Percentiles rank a stretch among this genome's conserved stretches.
These are phyloP conservation scores for Exophiala phaeomuriformis DNA, from an alignment of 2,329 filamentous ascomycete species.

Conservation along the genomic window DNA sequence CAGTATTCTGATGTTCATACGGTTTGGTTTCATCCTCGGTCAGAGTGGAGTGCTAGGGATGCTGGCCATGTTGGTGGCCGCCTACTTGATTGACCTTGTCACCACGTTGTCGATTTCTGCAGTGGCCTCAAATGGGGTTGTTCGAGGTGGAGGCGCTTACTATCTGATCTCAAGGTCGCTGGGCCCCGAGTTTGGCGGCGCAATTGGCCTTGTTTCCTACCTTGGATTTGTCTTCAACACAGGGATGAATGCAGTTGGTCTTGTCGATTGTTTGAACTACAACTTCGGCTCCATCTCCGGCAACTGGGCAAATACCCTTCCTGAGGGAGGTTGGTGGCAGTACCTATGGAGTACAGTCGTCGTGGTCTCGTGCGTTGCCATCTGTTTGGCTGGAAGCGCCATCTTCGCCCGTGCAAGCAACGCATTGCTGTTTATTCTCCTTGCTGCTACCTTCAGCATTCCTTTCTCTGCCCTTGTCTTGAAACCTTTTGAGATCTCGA, in stretches of 20 bases:
- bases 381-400: slow-evolving; percentile 72
- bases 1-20: slow-evolving; percentile 86
- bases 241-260: slow-evolving; percentile 76
- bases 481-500: slow-evolving; percentile 58
- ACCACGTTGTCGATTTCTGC: slow-evolving; percentile 81
- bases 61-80: slow-evolving; percentile 63
- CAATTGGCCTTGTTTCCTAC: slow-evolving; percentile 82
- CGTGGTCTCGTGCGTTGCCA: slow-evolving; percentile 61
- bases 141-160: slow-evolving; percentile 79
- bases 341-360: slow-evolving; percentile 70
- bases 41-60: slow-evolving; percentile 74
- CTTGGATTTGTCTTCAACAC: slow-evolving; percentile 85
- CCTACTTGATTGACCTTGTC: slow-evolving; percentile 76
- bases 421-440: slow-evolving; percentile 61
- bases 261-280: slow-evolving; percentile 72
- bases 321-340: slow-evolving; percentile 65
- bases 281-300: slow-evolving; percentile 59
- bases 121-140: slow-evolving; percentile 83
- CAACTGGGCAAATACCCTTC: slow-evolving; percentile 53
- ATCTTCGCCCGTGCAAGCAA: slow-evolving; percentile 77
- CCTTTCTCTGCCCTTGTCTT: slow-evolving; percentile 67
- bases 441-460: slow-evolving; percentile 70
- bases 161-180: slow-evolving; percentile 81
- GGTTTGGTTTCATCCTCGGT: slow-evolving; percentile 77
- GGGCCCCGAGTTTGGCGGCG: slow-evolving; percentile 81